phyloP scores from a whole-genome alignment of 768 basidiomycete species.

The Collybiopsis confluens region DNA sequence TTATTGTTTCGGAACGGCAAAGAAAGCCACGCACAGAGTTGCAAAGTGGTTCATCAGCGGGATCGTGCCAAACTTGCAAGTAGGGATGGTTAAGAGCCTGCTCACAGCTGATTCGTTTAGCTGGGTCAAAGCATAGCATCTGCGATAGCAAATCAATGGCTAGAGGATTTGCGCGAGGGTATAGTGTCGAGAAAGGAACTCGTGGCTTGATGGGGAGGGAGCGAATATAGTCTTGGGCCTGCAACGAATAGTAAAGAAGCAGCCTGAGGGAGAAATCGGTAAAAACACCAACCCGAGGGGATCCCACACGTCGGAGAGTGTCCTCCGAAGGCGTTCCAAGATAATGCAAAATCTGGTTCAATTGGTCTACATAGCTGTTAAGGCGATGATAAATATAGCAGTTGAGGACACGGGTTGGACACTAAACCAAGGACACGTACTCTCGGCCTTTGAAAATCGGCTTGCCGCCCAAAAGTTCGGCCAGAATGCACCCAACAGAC shows the following conservation, averaged over 20 bases:
- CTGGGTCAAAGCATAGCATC: conserved; percentile 94
- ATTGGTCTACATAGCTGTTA: conserved; percentile 90
- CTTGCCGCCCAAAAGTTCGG: conserved; percentile 88
- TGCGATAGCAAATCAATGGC: conserved; percentile 91
- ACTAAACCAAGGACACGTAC: conserved; percentile 40
- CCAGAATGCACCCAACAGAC: conserved; percentile 94
- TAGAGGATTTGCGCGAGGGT: conserved; percentile 90
- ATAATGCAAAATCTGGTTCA: conserved; percentile 97
- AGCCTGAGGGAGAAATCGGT: not conserved
- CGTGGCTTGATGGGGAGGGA: conserved; percentile 96
- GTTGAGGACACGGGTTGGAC: conserved; percentile 8
- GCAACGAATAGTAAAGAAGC: not conserved
- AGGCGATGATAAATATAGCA: not conserved
- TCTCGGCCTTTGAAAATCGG: conserved; percentile 97
- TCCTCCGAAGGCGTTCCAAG: conserved; percentile 98
- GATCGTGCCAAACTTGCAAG: conserved; percentile 96
- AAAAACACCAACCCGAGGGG: conserved; percentile 67
- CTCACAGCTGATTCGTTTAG: conserved; percentile 93
- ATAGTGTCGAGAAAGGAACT: conserved; percentile 86
- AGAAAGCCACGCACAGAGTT: conserved; percentile 50
- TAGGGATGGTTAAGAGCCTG: conserved; percentile 95
- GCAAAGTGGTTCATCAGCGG: conserved; percentile 88
- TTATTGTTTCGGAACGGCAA: not conserved
- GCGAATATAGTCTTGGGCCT: conserved; percentile 98
- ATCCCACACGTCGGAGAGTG: conserved; percentile 92